Evolutionary conservation across 345 rosid genomes (phyloP).

Genomic region (Chamaenerion angustifolium): DNA sequence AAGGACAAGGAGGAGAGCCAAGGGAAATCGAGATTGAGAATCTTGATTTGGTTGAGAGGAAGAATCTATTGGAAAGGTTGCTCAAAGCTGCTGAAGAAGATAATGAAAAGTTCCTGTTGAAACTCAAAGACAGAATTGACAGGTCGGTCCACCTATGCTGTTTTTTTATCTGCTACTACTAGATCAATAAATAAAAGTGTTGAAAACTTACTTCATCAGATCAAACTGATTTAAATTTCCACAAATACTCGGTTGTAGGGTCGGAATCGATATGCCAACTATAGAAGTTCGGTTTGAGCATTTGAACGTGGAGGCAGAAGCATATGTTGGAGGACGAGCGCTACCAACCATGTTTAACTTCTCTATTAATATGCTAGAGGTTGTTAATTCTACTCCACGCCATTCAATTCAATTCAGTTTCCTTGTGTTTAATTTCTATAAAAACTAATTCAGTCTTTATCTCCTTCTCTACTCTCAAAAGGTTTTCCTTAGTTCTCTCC

Average conservation of each 20-base stretch:
- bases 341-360: slow-evolving; percentile 46
- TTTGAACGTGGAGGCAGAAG: slow-evolving; percentile 47
- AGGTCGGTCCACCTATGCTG: slow-evolving; percentile 17
- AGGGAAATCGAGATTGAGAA: slow-evolving; percentile 51
- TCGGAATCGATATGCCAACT: slow-evolving; percentile 73
- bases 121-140: slow-evolving; percentile 66
- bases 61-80: slow-evolving; percentile 57
- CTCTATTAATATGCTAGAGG: slow-evolving; percentile 39
- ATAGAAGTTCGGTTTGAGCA: slow-evolving; percentile 83
- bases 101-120: slow-evolving; percentile 65
- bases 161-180: no score
- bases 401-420: background rate
- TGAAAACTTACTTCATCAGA: no score
- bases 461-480: slow-evolving; percentile 2
- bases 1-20: slow-evolving; percentile 19
- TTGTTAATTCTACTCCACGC: background rate
- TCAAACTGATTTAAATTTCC: no score
- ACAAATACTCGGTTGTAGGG: slow-evolving; percentile 18
- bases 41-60: slow-evolving; percentile 59
- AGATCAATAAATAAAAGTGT: no score
- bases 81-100: slow-evolving; percentile 69
- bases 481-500: slow-evolving; percentile 33
- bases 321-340: slow-evolving; percentile 50
- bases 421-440: background rate
- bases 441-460: background rate